Evolutionary conservation across 1,139 yeast genomes (phyloP).

Genomic region (Protomyces arabidopsidicola): DNA sequence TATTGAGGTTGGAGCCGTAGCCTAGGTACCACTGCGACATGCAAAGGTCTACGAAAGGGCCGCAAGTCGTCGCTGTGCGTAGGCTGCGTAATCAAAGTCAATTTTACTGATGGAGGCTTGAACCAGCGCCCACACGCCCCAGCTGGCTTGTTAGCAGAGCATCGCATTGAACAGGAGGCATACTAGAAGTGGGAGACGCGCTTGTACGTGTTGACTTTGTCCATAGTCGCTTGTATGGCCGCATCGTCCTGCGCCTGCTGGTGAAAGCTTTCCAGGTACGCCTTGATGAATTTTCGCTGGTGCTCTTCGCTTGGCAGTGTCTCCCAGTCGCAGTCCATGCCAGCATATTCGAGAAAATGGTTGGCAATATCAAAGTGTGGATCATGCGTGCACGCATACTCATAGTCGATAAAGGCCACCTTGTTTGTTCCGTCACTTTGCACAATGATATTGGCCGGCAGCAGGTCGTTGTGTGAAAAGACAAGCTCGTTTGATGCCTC

Average conservation of each 20-base stretch:
- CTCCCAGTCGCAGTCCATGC: slow-evolving; percentile 59
- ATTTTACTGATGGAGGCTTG: slow-evolving; percentile 67
- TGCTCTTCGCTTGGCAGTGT: slow-evolving; percentile 3
- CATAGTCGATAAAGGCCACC: slow-evolving; percentile 69
- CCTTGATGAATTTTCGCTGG: slow-evolving; percentile 4
- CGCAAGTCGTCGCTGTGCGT: slow-evolving; percentile 7
- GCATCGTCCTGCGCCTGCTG: not conserved
- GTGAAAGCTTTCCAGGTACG: slow-evolving; percentile 9
- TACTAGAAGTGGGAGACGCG: slow-evolving; percentile 11
- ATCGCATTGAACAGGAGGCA: not conserved
- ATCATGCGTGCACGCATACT: slow-evolving; percentile 75
- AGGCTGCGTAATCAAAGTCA: slow-evolving; percentile 62
- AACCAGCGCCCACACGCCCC: slow-evolving; percentile 74
- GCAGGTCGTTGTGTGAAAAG: slow-evolving; percentile 26
- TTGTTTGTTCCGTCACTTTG: slow-evolving; percentile 33
- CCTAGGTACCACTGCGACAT: slow-evolving; percentile 17
- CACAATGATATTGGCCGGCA: slow-evolving; percentile 23
- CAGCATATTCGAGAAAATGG: slow-evolving; percentile 85
- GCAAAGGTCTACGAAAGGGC: not conserved
- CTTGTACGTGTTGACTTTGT: slow-evolving; percentile 2
- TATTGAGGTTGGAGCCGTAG: slow-evolving; percentile 22
- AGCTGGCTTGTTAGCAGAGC: not conserved
- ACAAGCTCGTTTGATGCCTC: slow-evolving; percentile 8
- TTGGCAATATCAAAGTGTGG: slow-evolving; percentile 81
- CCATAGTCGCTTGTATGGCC: not conserved